Evolutionary conservation across 1,284 basidiomycete genomes (phyloP), one percentile per base, ranked within the genome.

Genomic region (Amylostereum chailletii): DNA sequence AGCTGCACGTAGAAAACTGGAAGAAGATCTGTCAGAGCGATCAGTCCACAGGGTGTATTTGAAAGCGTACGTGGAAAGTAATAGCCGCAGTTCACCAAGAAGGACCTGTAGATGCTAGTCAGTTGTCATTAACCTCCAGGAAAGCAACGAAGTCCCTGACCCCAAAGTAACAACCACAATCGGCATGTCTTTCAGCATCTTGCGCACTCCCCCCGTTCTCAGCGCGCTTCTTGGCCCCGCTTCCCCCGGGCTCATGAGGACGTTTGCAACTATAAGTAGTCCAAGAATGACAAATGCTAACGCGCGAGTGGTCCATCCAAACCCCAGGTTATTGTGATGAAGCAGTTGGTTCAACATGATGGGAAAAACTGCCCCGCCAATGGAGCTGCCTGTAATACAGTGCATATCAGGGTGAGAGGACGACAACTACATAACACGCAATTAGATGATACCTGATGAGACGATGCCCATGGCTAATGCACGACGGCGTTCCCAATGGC

Each of bases 281-380:
- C 46, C 45, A 19, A 52, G 42, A 19, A 48, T 42, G 11, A 56
- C 26, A 41, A 53, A 51, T 7, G 46, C 52, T 33, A 57, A 46
- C 34, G 54, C 44, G 47, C 57, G 42, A 36, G 75, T 70, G 29
- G 71, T 70, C 47, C 68, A 68, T 40, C 64, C 69, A 54, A 77
- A 77, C 1, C 73, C 71, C 3, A 67, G 58, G 1, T 62, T 58
- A 42, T 59, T 41, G 49, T 68, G 61, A 19, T 19, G 19, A 42
- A 71, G 65, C 34, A 62, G 57, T 36, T 62, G 57, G 54, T 77
- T 77, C 10, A 78, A 68, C 66, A 77, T 71, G 51, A 78, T 72
- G 2, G 75, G 71, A 50, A 75, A 71, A 26, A 77, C 53, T 34
- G 72, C 65, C 10, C 42, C 42, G 27, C 57, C 57, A 33, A 57